Conservation (phyloP, 2,329 filamentous ascomycete genomes). For the Metarhizium humberi region DNA sequence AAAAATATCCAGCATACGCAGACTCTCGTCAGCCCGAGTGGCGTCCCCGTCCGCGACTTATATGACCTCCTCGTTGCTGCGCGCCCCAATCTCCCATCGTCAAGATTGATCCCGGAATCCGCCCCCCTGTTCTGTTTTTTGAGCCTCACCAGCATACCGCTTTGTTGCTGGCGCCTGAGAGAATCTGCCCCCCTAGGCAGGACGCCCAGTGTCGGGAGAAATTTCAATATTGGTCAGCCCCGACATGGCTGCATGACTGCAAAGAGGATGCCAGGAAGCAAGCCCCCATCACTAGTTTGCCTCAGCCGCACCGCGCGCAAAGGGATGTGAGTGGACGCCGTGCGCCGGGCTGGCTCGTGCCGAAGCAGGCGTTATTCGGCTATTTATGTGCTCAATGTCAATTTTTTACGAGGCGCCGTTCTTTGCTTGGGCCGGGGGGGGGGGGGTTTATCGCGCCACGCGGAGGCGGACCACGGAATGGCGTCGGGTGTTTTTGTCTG, state of each 20-base stretch:
- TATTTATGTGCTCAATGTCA: no score
- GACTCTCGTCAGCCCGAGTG: not conserved
- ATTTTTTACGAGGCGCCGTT: not conserved
- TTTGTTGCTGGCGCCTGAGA: not conserved
- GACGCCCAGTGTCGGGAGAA: not conserved
- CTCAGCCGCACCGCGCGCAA: slow-evolving; percentile 1
- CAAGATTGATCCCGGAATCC: not conserved
- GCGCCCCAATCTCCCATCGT: not conserved
- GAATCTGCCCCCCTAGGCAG: not conserved
- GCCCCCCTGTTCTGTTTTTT: not conserved
- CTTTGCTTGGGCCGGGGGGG: no score
- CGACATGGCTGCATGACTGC: not conserved
- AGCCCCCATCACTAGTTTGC: not conserved
- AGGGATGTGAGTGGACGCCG: not conserved
- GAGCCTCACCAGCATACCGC: not conserved
- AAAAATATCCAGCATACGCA: not conserved
- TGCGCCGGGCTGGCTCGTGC: not conserved
- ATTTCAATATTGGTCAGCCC: not conserved
- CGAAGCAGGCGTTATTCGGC: no score
- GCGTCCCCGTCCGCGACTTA: not conserved
- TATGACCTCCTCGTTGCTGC: not conserved
- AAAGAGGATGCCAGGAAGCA: not conserved
- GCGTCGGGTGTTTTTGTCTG: no score
- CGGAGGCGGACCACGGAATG: no score
- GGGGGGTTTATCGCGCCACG: no score